Evolutionary conservation across 2,329 filamentous ascomycete species (phyloP), one percentile per base, ranked within the genome.

Genomic region (Macroventuria anomochaeta): DNA sequence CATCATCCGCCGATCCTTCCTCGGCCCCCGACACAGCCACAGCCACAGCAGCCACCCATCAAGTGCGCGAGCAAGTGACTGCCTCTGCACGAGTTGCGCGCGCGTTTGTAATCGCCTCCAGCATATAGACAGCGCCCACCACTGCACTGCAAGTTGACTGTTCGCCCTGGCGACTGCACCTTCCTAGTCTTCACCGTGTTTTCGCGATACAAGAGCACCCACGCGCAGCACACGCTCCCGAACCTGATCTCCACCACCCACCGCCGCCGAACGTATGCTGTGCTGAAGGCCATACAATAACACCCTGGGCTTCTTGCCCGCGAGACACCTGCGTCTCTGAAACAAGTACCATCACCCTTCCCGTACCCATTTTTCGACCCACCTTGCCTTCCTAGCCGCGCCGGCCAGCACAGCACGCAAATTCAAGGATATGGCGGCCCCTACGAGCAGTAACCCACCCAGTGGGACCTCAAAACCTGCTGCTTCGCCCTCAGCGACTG

Each of bases 291-390:
- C 46, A 51, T 70, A 56, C 65, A 70, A 68, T 71, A 72, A 68
- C 61, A 62, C 40, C 57, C 69, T 69, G 73, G 73, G 73, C 73
- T 70, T 62, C 65, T 67, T 67, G 73, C 72, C 73, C 70, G 61
- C 61, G 72, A 74, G 72, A 74, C 71, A 71, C 70, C 59, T 68
- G 66, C 69, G 68, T 73, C 71, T 73, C 71, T 58, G 46, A 62
- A 53, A 53, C 53, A 41, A 46, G 34, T 47, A 21, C 32, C 32
- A 41, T 31, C 34, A 23, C 18, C 44, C 41, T 50, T 26, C 38
- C 26, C 21, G 38, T 43, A 37, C 50, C 28, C 55, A 31, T 31
- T 55, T 48, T 56, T 54, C 47, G 53, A 55, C 46, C 64, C 59
- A 57, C 62, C 18, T 56, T 34, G 50, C 53, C 44, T 20, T 50